phyloP scores from a whole-genome alignment of 2,329 filamentous ascomycete species.

The Allantophomopsis lycopodina region DNA sequence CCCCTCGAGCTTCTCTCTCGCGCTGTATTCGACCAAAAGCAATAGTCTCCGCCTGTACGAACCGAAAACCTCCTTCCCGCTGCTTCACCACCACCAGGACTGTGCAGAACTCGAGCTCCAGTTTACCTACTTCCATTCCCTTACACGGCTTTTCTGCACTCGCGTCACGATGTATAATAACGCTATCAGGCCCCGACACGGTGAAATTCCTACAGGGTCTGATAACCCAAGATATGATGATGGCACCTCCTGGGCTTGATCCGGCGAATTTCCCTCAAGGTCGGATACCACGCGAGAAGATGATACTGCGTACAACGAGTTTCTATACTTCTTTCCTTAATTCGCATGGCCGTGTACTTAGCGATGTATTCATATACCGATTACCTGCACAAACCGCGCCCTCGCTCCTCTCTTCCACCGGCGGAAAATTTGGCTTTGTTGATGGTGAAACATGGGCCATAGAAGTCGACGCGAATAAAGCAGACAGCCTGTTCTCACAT shows the following conservation, averaged over 20 bases:
- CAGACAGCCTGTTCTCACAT: slow-evolving; percentile 49
- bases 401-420: slow-evolving; percentile 1
- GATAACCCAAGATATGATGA: slow-evolving; percentile 39
- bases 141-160: not conserved
- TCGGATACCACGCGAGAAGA: slow-evolving; percentile 61
- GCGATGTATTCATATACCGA: slow-evolving; percentile 83
- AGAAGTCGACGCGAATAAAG: slow-evolving; percentile 65
- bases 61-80: too few species aligned
- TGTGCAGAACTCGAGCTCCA: too few species aligned
- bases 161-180: slow-evolving; percentile 29
- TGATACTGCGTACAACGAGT: slow-evolving; percentile 29
- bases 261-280: slow-evolving; percentile 79
- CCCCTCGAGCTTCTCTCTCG: too few species aligned
- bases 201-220: slow-evolving; percentile 80
- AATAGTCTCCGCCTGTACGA: too few species aligned
- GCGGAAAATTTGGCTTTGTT: not conserved
- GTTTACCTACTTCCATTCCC: not conserved
- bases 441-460: slow-evolving; percentile 45
- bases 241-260: slow-evolving; percentile 68
- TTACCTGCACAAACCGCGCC: slow-evolving; percentile 14
- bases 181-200: slow-evolving; percentile 68
- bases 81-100: too few species aligned
- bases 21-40: too few species aligned
- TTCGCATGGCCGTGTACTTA: slow-evolving; percentile 68
- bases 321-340: slow-evolving; percentile 81